Conservation (phyloP, 371 early-diverging fungal genomes). For the Nosema muscidifuracis region DNA sequence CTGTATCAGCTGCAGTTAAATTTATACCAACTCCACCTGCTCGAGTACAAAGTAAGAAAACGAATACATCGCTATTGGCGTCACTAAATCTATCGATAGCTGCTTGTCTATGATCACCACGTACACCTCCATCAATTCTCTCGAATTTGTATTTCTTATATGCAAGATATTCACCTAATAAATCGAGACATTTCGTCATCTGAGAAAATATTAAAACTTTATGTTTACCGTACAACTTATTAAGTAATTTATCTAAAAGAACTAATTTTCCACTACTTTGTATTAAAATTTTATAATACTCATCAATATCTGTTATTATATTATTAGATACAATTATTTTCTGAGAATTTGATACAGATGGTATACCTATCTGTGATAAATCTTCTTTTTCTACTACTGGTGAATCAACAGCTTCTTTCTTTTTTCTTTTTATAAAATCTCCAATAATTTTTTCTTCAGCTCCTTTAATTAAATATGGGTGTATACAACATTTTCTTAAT, state of each 20-base stretch:
- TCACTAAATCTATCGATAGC: constrained; percentile 83
- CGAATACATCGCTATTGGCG: constrained; percentile 70
- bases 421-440: constrained; percentile 53
- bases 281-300: constrained; percentile 66
- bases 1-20: constrained; percentile 83
- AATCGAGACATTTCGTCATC: constrained; percentile 93
- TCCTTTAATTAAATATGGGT: constrained; percentile 86
- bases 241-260: constrained; percentile 79
- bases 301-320: constrained; percentile 36
- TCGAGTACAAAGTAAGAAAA: constrained; percentile 78
- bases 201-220: constrained; percentile 93
- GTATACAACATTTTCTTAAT: constrained; percentile 94
- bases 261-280: constrained; percentile 96
- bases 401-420: constrained; percentile 19
- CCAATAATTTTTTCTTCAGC: constrained; percentile 68
- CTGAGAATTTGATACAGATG: background rate
- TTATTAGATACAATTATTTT: background rate
- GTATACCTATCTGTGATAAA: background rate
- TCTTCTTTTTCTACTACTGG: constrained; percentile 1
- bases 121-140: constrained; percentile 75
- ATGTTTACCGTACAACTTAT: constrained; percentile 75
- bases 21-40: constrained; percentile 93
- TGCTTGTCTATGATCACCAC: constrained; percentile 80
- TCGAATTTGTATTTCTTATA: constrained; percentile 72
- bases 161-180: constrained; percentile 89